Percentiles rank a stretch among this genome's conserved stretches.
phyloP scores from a whole-genome alignment of 371 early-diverging fungal genomes.

The Thermomucor indicae-seudaticae region DNA sequence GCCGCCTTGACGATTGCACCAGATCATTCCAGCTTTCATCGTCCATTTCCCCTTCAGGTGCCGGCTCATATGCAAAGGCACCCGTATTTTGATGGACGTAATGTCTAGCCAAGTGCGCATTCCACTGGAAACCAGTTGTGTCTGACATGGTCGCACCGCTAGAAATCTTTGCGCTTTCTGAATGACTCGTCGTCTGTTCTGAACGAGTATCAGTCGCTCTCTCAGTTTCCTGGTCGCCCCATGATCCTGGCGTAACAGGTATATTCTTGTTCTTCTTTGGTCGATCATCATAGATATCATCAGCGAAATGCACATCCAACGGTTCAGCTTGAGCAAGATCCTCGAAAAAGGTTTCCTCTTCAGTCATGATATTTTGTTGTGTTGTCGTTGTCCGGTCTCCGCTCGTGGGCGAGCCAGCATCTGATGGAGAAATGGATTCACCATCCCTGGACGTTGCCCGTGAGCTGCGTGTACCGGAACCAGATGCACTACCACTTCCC shows the following conservation, averaged over 20 bases:
- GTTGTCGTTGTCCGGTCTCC: no score
- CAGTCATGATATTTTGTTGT: neutral
- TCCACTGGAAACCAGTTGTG: neutral
- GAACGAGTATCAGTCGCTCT: neutral
- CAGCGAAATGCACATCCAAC: slow-evolving; percentile 2
- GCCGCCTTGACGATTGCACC: slow-evolving; percentile 5
- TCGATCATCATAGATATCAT: slow-evolving; percentile 4
- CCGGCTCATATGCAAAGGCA: slow-evolving; percentile 12
- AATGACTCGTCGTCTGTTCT: neutral
- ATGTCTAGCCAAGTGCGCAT: neutral
- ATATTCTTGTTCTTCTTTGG: neutral
- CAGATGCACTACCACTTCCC: neutral
- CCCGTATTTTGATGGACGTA: slow-evolving; percentile 6
- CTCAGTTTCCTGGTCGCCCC: slow-evolving; percentile 4
- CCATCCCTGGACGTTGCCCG: neutral
- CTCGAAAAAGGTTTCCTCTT: neutral
- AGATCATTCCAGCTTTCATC: slow-evolving; percentile 19
- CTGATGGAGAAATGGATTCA: neutral
- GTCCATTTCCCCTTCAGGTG: slow-evolving; percentile 3
- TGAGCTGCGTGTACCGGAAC: neutral
- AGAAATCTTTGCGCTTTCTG: neutral
- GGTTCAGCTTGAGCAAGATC: neutral
- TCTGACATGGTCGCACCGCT: neutral
- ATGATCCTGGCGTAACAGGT: neutral
- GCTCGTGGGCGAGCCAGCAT: neutral